These are phyloP conservation scores for Hanseniaspora mollemarum DNA, from an alignment of 805 yeast genomes.

Conservation along the genomic window DNA sequence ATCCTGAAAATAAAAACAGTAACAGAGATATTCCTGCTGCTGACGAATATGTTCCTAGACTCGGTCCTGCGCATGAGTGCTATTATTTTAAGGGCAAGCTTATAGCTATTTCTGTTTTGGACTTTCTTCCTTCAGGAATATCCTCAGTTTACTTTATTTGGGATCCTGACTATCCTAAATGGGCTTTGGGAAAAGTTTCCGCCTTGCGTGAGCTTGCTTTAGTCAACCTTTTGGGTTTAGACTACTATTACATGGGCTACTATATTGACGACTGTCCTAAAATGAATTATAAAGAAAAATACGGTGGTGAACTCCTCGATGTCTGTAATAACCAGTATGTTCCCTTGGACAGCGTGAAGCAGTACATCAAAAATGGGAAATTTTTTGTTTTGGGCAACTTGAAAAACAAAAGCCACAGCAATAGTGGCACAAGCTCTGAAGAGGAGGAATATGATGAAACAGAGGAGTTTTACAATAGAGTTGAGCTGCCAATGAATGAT, in stretches of 20 bases:
- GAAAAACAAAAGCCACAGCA: not conserved
- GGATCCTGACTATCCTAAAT: slow-evolving; percentile 65
- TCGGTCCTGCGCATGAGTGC: slow-evolving; percentile 69
- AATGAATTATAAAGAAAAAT: slow-evolving; percentile 70
- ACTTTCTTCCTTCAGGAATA: slow-evolving; percentile 60
- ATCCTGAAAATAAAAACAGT: not conserved
- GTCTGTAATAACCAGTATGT: slow-evolving; percentile 38
- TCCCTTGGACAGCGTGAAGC: slow-evolving; percentile 20
- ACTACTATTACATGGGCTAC: slow-evolving; percentile 66
- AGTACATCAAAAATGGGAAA: slow-evolving; percentile 23
- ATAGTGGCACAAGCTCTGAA: not conserved
- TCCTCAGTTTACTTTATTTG: slow-evolving; percentile 82
- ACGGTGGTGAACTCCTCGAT: slow-evolving; percentile 65
- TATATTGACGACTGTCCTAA: slow-evolving; percentile 69
- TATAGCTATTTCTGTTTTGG: slow-evolving; percentile 67
- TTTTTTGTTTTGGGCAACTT: slow-evolving; percentile 21
- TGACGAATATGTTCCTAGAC: slow-evolving; percentile 21
- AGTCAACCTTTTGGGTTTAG: slow-evolving; percentile 34
- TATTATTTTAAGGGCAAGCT: slow-evolving; percentile 53
- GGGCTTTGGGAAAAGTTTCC: slow-evolving; percentile 67
- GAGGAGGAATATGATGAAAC: not conserved
- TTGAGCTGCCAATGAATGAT: slow-evolving; percentile 17
- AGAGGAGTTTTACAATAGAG: slow-evolving; percentile 12
- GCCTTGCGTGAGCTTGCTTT: slow-evolving; percentile 59
- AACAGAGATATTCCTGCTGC: too few species aligned